phyloP scores from a whole-genome alignment of 768 basidiomycete genomes.

The Suillus luteus region DNA sequence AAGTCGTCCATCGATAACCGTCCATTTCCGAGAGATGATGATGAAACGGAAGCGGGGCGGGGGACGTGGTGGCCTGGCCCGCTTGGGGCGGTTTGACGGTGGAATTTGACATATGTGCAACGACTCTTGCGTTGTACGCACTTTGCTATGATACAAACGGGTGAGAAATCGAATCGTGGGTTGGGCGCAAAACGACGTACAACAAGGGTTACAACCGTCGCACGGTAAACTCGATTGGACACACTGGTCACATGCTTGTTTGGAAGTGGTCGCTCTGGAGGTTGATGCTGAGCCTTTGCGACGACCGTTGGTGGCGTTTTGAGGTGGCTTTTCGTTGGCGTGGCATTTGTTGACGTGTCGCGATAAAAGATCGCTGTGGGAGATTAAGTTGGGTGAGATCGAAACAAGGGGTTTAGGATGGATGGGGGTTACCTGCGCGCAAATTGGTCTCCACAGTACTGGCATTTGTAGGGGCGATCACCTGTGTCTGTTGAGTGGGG shows the following conservation, averaged over 20 bases:
- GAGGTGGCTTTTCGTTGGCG: conserved; percentile 62
- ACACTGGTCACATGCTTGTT: conserved; percentile 86
- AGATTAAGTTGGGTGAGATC: conserved; percentile 6
- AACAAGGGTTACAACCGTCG: conserved; percentile 78
- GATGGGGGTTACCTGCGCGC: conserved; percentile 48
- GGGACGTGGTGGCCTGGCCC: conserved; percentile 66
- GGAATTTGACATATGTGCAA: conserved; percentile 83
- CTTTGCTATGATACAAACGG: conserved; percentile 53
- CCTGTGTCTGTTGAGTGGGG: conserved; percentile 65
- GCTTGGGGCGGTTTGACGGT: conserved; percentile 76
- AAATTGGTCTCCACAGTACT: conserved; percentile 87
- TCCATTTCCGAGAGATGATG: conserved; percentile 27
- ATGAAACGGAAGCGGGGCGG: conserved; percentile 35
- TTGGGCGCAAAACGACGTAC: conserved; percentile 43
- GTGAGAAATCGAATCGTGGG: conserved; percentile 12
- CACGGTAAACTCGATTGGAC: conserved; percentile 74
- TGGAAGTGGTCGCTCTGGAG: conserved; percentile 74
- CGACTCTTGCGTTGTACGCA: conserved; percentile 69
- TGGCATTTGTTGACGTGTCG: conserved; percentile 90
- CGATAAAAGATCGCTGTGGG: conserved; percentile 74
- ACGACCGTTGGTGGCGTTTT: conserved; percentile 43
- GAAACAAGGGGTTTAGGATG: background rate
- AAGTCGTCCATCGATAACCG: conserved; percentile 44
- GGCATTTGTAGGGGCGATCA: conserved; percentile 88
- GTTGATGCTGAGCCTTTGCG: conserved; percentile 68